Conservation (phyloP, 192 early-diverging fungal genomes). For the Coemansia sp. region DNA sequence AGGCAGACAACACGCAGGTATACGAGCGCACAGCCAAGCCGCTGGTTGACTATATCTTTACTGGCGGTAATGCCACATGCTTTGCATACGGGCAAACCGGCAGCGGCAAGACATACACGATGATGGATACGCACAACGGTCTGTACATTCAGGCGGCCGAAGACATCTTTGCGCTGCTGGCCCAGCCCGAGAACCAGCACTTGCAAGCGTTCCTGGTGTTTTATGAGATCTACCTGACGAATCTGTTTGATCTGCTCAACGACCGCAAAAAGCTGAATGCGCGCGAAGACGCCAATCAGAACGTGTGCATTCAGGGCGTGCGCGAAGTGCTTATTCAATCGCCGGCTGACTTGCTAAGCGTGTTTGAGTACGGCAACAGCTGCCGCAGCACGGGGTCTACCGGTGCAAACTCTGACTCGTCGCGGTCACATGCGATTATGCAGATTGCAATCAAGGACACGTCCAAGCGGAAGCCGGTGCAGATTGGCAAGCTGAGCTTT, state of each 20-base stretch:
- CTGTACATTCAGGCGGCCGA: slow-evolving; percentile 90
- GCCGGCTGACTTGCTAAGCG: slow-evolving; percentile 83
- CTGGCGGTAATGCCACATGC: slow-evolving; percentile 95
- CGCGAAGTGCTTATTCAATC: slow-evolving; percentile 84
- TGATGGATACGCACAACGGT: slow-evolving; percentile 85
- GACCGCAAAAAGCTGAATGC: slow-evolving; percentile 89
- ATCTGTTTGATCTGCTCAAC: slow-evolving; percentile 92
- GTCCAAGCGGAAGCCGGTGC: slow-evolving; percentile 57
- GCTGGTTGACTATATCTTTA: slow-evolving; percentile 91
- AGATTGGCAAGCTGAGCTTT: slow-evolving; percentile 89
- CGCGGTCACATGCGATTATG: slow-evolving; percentile 95
- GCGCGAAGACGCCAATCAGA: slow-evolving; percentile 92
- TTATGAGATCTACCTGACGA: slow-evolving; percentile 97
- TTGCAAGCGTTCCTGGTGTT: slow-evolving; percentile 83
- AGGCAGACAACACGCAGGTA: slow-evolving; percentile 77
- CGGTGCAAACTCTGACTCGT: slow-evolving; percentile 92
- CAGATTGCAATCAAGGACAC: slow-evolving; percentile 83
- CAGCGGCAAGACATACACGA: slow-evolving; percentile 95
- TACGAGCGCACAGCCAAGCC: slow-evolving; percentile 92
- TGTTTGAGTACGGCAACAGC: slow-evolving; percentile 90
- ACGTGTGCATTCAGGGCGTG: slow-evolving; percentile 89
- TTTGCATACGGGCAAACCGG: slow-evolving; percentile 98
- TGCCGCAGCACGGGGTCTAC: slow-evolving; percentile 93
- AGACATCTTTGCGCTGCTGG: slow-evolving; percentile 83
- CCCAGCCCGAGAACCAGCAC: slow-evolving; percentile 67